Conservation (phyloP, 768 basidiomycete species). For the Calvatia gigantea region DNA sequence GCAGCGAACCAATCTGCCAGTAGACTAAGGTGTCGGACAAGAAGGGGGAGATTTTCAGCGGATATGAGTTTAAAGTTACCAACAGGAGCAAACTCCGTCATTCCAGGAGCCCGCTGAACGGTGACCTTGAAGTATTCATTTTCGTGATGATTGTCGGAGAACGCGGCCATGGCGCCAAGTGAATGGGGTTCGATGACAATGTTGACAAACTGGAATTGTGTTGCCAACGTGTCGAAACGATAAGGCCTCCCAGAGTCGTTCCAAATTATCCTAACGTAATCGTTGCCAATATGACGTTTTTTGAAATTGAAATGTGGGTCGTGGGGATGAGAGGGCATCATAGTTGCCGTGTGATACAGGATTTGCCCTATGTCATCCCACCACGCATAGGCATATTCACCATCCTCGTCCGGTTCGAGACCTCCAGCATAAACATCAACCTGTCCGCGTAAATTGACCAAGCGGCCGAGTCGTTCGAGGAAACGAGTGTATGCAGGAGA, state of each 20-base stretch:
- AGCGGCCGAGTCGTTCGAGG: conserved; percentile 81
- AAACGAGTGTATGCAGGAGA: conserved; percentile 95
- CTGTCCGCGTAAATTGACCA: conserved; percentile 87
- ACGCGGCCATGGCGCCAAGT: conserved; percentile 77
- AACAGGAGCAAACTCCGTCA: conserved; percentile 92
- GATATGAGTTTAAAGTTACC: conserved; percentile 95
- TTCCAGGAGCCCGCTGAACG: conserved; percentile 82
- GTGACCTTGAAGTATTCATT: conserved; percentile 96
- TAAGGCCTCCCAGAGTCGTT: conserved; percentile 94
- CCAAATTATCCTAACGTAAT: conserved; percentile 94
- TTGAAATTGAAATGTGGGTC: conserved; percentile 79
- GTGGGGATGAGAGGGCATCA: conserved; percentile 81
- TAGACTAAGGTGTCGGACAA: conserved; percentile 85
- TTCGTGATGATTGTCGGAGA: conserved; percentile 80
- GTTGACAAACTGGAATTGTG: conserved; percentile 96
- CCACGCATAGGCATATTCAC: conserved; percentile 98
- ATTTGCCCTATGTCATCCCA: conserved; percentile 98
- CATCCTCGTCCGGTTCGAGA: conserved; percentile 87
- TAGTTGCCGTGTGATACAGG: conserved; percentile 92
- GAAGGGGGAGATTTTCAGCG: conserved; percentile 78
- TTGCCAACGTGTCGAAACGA: conserved; percentile 85
- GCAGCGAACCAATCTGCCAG: conserved; percentile 89
- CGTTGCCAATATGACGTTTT: conserved; percentile 96
- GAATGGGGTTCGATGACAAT: conserved; percentile 96
- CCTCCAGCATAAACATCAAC: conserved; percentile 92